Conservation (phyloP, 306 rosid genomes). For the Trichosanthes truncata region DNA sequence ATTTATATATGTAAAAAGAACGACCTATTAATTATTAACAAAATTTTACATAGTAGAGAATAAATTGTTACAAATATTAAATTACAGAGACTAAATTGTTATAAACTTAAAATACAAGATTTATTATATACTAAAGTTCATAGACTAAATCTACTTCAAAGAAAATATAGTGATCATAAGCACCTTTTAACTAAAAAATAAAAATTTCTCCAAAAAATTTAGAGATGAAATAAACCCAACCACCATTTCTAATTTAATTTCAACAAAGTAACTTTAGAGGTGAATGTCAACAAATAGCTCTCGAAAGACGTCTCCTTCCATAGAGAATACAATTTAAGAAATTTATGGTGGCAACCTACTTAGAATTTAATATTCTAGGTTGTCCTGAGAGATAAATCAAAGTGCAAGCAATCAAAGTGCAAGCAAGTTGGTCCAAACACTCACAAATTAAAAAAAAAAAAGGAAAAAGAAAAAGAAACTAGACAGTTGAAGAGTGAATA, state of each 20-base stretch:
- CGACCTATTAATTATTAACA: too few species aligned
- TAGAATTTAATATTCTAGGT: too few species aligned
- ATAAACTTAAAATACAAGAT: background rate
- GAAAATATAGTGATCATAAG: background rate
- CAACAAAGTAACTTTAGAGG: background rate
- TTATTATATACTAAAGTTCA: background rate
- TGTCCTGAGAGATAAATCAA: too few species aligned
- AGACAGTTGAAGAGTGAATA: background rate
- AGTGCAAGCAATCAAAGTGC: too few species aligned
- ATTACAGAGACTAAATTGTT: background rate
- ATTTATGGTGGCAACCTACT: too few species aligned
- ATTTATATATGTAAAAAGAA: too few species aligned
- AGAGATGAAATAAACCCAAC: background rate
- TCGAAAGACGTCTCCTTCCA: background rate
- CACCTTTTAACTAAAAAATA: background rate
- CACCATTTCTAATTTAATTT: background rate
- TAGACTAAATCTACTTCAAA: background rate
- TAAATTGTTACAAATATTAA: too few species aligned
- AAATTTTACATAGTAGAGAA: too few species aligned
- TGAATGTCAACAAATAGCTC: background rate
- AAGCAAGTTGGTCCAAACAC: too few species aligned
- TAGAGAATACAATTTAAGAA: too few species aligned
- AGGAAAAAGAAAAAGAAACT: too few species aligned
- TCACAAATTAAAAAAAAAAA: too few species aligned
- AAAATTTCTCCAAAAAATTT: background rate